Conservation (phyloP, 441 rosid species). For the Theobroma grandiflorum region DNA sequence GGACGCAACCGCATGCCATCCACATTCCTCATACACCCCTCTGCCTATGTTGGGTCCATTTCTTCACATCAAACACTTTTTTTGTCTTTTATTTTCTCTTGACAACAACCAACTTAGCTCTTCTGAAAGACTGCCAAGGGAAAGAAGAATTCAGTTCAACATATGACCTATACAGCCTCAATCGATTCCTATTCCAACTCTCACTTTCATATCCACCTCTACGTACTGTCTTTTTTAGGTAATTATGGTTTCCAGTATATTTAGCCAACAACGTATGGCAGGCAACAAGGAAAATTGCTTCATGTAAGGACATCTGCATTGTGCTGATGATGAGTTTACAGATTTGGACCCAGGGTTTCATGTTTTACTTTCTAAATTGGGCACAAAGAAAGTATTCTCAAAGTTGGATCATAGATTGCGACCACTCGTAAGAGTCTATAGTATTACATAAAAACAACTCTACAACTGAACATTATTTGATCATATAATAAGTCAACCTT, state of each 20-base stretch:
- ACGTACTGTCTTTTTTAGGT: neutral
- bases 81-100: too few species aligned
- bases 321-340: neutral
- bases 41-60: conserved; percentile 39
- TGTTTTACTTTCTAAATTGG: neutral
- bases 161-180: neutral
- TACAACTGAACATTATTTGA: neutral
- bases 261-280: neutral
- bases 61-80: too few species aligned
- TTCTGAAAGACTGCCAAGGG: too few species aligned
- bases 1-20: neutral
- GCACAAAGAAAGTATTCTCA: neutral
- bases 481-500: neutral
- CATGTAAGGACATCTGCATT: too few species aligned
- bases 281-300: neutral
- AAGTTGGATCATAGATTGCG: neutral
- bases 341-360: neutral
- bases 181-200: conserved; percentile 7
- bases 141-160: neutral
- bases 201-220: neutral
- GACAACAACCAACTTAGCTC: too few species aligned
- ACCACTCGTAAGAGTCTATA: neutral
- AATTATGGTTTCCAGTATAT: neutral
- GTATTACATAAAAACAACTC: neutral
- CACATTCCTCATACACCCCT: conserved; percentile 32